These are phyloP conservation scores for Solanum chiquidenum DNA, from an alignment of 257 asterid genomes.

Conservation along the genomic window DNA sequence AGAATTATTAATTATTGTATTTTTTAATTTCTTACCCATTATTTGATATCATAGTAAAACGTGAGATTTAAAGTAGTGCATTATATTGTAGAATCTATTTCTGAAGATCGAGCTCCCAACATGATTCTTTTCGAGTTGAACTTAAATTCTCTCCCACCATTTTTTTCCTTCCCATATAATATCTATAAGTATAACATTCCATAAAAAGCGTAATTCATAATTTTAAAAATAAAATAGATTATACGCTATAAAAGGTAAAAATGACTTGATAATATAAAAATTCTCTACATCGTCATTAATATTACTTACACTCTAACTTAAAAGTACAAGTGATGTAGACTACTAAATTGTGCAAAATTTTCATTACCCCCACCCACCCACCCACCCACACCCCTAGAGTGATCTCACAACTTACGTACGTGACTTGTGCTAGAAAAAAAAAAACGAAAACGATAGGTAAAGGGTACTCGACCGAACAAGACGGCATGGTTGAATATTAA, in stretches of 20 bases:
- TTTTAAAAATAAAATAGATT: not conserved
- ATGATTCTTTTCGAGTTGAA: too few relatives aligned
- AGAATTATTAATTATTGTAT: too few relatives aligned
- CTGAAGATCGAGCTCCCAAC: too few relatives aligned
- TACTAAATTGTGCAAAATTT: not conserved
- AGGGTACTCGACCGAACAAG: not conserved
- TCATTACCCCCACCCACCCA: not conserved
- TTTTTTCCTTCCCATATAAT: not conserved
- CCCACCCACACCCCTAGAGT: not conserved
- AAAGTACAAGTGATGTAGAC: not conserved
- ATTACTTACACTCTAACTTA: not conserved
- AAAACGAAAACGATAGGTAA: not conserved
- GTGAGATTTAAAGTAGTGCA: not conserved
- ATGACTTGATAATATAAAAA: not conserved
- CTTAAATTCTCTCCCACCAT: not conserved
- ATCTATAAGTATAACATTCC: not conserved
- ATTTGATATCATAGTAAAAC: too few relatives aligned
- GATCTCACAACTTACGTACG: not conserved
- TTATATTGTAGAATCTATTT: too few relatives aligned
- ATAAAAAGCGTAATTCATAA: not conserved
- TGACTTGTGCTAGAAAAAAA: not conserved
- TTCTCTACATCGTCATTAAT: not conserved
- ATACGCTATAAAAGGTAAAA: not conserved
- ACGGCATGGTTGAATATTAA: not conserved
- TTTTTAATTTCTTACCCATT: too few relatives aligned